A percentile compares a stretch with the other conserved stretches of the same genome.
These are phyloP conservation scores for Macrophomina tecta DNA, from an alignment of 2,329 filamentous ascomycete genomes.

Conservation along the genomic window DNA sequence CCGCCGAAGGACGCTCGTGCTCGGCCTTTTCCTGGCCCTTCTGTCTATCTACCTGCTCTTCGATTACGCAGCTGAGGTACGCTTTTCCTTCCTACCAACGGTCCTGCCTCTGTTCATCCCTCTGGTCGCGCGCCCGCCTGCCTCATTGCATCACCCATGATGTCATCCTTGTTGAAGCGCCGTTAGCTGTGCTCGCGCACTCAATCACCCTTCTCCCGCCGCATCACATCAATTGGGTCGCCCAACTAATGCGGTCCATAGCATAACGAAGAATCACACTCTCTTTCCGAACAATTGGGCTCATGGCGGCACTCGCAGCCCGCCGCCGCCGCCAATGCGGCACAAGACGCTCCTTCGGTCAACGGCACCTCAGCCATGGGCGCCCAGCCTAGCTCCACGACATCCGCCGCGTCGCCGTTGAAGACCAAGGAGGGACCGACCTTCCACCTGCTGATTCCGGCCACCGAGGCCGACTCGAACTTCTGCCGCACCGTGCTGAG, in stretches of 20 bases:
- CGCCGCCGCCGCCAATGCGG: neutral
- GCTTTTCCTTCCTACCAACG: neutral
- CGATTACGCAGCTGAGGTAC: conserved; percentile 10
- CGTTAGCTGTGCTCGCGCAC: neutral
- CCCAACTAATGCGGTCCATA: neutral
- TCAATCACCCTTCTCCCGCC: neutral
- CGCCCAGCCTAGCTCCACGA: conserved; percentile 4
- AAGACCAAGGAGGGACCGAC: conserved; percentile 23
- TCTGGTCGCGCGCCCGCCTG: neutral
- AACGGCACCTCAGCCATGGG: neutral
- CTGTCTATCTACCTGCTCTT: conserved; percentile 21
- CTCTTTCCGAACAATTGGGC: neutral
- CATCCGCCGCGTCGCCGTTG: conserved; percentile 34
- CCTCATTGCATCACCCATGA: neutral
- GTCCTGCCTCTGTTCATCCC: neutral
- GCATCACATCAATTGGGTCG: neutral
- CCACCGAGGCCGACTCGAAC: conserved; percentile 54
- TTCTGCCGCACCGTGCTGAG: conserved; percentile 65
- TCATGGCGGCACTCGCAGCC: conserved; percentile 16
- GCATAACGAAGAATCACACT: conserved; percentile 3
- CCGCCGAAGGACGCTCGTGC: conserved; percentile 7
- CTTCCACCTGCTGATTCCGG: conserved; percentile 63
- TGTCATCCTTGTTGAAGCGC: neutral
- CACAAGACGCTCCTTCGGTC: neutral
- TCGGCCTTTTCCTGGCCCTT: conserved; percentile 2